Conservation (phyloP, 179 eudicot species). For the Vitellaria paradoxa region DNA sequence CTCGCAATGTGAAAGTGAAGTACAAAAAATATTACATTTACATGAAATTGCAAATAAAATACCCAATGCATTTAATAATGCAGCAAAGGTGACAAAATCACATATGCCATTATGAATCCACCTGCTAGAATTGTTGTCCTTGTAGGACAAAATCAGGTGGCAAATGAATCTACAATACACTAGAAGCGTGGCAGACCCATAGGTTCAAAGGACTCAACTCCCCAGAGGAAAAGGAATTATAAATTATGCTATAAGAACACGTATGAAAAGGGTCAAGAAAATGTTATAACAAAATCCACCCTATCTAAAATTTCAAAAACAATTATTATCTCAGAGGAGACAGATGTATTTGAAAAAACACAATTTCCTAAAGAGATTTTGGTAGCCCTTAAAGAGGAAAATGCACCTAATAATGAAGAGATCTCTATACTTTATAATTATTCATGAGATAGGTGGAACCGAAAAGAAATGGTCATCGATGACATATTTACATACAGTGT, state of each 20-base stretch:
- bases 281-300: too few species aligned
- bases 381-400: too few species aligned
- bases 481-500: not conserved
- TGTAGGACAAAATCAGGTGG: too few species aligned
- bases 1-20: too few species aligned
- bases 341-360: not conserved
- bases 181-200: not conserved
- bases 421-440: too few species aligned
- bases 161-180: not conserved
- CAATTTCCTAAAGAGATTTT: not conserved
- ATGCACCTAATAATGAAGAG: too few species aligned
- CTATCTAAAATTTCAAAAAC: too few species aligned
- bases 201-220: not conserved
- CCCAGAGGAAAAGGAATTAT: not conserved
- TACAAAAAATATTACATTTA: too few species aligned
- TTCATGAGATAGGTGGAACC: not conserved
- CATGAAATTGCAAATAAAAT: too few species aligned
- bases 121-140: not conserved
- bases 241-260: too few species aligned
- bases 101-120: conserved; percentile 1
- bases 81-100: conserved; percentile 11
- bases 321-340: not conserved
- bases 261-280: too few species aligned
- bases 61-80: not conserved
- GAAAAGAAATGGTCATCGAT: not conserved